Base-by-base conservation (phyloP, 257 asterid genomes). In the Ehretia macrophylla region DNA sequence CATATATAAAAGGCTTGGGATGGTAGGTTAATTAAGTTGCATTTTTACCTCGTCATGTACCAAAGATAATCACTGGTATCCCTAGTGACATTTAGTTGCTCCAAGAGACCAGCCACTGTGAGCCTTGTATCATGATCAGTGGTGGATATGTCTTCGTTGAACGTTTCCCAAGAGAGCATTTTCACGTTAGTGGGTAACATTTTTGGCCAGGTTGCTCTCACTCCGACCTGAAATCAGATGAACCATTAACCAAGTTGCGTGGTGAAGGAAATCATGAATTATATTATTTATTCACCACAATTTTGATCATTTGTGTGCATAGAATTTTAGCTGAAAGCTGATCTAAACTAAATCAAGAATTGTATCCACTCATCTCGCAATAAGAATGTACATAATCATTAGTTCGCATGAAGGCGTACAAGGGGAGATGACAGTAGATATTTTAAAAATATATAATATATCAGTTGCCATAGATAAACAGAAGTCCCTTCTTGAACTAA, bases 1-100 rank as follows among this genome's bases (percentile, higher is more conserved):
- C 17, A 32, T 35, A n/a, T 49, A 19, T 58, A n/a, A 12, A n/a
- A 14, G 0, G 23, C 46, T 19, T 55, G 4, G 14, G 27, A 46
- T 32, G 21, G 19, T 3, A 47, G 32, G 35, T 27, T 27, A 6
- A 27, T 27, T 1, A 35, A 1, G 23, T 55, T 42, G 51, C 51
- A 14, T 32, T 17, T 56, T 21, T 77, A 92, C 99, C 97, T 92
- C 64, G 96, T 88, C 61, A 76, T 88, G 75, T 88, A 92, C 99
- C 99, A 92, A 17, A 92, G 86, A 64, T 92, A 92, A 69, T 92
- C 99, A 66, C 86, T 92, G 62, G 72, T 65, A 69, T 92, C 99
- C 81, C 97, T 74, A 14, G 99, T 92, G 74, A 92, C 94, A 69
- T 84, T 84, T 65, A 92, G 62, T 71, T 92, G 99, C 73, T 92